These are phyloP conservation scores for Bretziella fagacearum DNA, from an alignment of 2,329 filamentous ascomycete genomes.

Conservation along the genomic window DNA sequence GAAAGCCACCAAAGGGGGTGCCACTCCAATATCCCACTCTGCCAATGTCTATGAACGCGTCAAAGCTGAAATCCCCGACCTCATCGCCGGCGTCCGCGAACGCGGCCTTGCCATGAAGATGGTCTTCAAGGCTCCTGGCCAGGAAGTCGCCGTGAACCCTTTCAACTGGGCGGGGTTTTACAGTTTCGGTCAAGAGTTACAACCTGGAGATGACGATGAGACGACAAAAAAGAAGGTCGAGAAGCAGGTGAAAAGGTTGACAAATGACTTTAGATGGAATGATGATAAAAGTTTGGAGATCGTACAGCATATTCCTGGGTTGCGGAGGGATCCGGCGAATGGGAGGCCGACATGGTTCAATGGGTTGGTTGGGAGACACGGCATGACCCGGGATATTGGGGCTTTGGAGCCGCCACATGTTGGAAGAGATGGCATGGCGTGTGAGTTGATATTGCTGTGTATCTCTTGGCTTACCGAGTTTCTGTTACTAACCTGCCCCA, in stretches of 20 bases:
- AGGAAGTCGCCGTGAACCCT: conserved; percentile 15
- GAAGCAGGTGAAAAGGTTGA: conserved; percentile 15
- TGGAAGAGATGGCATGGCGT: conserved; percentile 16
- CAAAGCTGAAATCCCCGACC: conserved; percentile 14
- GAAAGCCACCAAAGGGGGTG: conserved; percentile 14
- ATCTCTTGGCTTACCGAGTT: neutral
- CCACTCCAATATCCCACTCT: conserved; percentile 14
- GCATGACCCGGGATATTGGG: conserved; percentile 16
- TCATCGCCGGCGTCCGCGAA: conserved; percentile 14
- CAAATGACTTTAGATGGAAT: conserved; percentile 14
- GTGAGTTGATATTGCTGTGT: conserved; percentile 3
- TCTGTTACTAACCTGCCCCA: neutral
- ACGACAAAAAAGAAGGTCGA: conserved; percentile 13
- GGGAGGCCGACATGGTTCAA: conserved; percentile 16
- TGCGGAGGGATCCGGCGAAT: conserved; percentile 12
- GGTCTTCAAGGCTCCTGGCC: conserved; percentile 16
- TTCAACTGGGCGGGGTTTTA: conserved; percentile 17
- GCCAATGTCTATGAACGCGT: conserved; percentile 14
- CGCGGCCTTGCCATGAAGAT: conserved; percentile 17
- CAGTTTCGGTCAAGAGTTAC: conserved; percentile 20
- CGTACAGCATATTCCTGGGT: conserved; percentile 15
- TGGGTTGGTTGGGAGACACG: conserved; percentile 15
- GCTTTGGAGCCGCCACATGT: conserved; percentile 15
- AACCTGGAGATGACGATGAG: conserved; percentile 13
- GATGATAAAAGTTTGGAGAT: conserved; percentile 15